These are phyloP conservation scores for Scenedesmus sp. DNA, from an alignment of 163 green algal genomes.

Conservation along the genomic window DNA sequence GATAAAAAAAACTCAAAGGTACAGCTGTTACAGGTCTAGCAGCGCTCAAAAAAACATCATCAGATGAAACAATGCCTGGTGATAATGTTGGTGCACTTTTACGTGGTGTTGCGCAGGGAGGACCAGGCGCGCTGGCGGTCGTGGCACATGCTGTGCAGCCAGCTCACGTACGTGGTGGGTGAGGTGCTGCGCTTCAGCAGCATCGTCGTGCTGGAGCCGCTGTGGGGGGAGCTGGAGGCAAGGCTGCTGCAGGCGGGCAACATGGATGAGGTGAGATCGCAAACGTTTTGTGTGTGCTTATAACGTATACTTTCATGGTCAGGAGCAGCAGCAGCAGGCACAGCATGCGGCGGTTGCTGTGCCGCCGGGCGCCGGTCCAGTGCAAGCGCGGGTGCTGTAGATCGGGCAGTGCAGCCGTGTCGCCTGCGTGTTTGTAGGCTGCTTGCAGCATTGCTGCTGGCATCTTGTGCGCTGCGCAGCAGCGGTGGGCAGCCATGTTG, in stretches of 20 bases:
- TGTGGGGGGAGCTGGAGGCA: conserved; percentile 76
- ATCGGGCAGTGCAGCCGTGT: background rate
- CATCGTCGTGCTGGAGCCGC: conserved; percentile 85
- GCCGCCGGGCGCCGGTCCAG: too few species aligned
- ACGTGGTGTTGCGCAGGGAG: conserved; percentile 32
- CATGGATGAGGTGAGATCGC: conserved; percentile 48
- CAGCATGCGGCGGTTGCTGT: background rate
- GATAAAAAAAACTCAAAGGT: background rate
- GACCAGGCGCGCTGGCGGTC: conserved; percentile 54
- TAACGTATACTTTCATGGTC: background rate
- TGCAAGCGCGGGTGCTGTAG: background rate
- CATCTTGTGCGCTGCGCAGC: too few species aligned
- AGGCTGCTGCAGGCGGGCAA: background rate
- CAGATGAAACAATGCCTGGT: background rate
- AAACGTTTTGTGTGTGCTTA: background rate
- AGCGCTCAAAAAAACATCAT: background rate
- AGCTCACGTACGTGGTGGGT: conserved; percentile 78
- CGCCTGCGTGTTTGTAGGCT: background rate
- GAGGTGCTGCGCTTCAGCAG: conserved; percentile 82
- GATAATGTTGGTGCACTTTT: background rate
- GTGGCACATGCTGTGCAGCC: conserved; percentile 66
- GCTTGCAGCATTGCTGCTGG: background rate
- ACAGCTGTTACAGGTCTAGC: background rate
- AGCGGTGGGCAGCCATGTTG: too few species aligned
- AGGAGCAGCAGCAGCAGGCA: background rate